Evolutionary conservation across 2,329 filamentous ascomycete species (phyloP).

Genomic region (Botrytis fragariae): DNA sequence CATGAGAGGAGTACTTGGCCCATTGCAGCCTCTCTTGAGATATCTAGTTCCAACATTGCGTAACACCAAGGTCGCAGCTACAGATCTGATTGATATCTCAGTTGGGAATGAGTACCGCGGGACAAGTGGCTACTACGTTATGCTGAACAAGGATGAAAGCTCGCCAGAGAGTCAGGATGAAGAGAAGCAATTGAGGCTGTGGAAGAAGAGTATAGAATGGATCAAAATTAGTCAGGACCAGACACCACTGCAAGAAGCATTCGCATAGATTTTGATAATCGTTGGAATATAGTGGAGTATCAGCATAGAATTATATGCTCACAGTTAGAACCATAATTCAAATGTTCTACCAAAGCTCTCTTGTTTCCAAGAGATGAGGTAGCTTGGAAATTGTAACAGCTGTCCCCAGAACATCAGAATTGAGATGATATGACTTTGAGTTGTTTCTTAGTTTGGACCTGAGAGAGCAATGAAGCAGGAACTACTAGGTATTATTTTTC

Average conservation of each 20-base stretch:
- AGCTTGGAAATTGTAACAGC: neutral
- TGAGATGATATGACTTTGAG: neutral
- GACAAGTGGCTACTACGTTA: neutral
- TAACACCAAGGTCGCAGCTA: neutral
- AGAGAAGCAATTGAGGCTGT: slow-evolving; percentile 4
- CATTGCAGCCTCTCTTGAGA: neutral
- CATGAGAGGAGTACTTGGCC: slow-evolving; percentile 3
- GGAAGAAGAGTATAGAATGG: slow-evolving; percentile 2
- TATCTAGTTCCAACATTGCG: neutral
- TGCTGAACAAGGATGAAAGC: neutral
- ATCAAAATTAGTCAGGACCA: neutral
- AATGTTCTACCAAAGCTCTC: neutral
- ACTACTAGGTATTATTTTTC: neutral
- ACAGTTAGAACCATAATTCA: neutral
- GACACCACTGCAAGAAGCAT: neutral
- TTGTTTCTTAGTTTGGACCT: neutral
- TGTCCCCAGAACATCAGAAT: neutral
- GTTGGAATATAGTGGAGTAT: neutral
- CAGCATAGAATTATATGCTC: neutral
- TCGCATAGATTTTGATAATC: neutral
- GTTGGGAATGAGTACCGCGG: neutral
- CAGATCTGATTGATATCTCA: neutral
- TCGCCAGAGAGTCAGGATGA: neutral
- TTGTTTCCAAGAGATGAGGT: neutral
- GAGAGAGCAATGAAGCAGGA: neutral